phyloP scores from a whole-genome alignment of 1,139 yeast genomes.

The Nakaseomyces kungkrabaensis region DNA sequence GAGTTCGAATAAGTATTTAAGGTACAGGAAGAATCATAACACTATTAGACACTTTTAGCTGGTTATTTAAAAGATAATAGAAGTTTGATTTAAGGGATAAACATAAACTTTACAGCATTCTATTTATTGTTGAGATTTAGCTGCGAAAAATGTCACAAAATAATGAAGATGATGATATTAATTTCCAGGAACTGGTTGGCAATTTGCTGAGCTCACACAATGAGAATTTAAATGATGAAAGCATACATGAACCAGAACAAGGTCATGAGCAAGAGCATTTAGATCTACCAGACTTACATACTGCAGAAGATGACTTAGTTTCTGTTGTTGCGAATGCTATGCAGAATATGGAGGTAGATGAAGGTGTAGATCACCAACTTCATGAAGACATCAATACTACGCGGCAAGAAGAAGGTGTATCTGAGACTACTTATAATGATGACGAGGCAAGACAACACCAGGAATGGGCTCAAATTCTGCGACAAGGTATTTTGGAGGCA shows the following conservation, averaged over 20 bases:
- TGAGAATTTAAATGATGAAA: conserved; percentile 7
- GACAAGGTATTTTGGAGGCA: conserved; percentile 22
- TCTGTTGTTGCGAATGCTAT: conserved; percentile 28
- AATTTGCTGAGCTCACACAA: conserved; percentile 23
- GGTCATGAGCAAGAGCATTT: conserved; percentile 7
- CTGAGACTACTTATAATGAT: conserved; percentile 3
- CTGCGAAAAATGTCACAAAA: conserved; percentile 3
- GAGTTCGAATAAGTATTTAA: too few species aligned
- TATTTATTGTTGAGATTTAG: too few species aligned
- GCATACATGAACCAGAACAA: conserved; percentile 5
- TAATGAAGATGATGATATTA: conserved; percentile 22
- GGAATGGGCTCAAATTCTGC: conserved; percentile 26
- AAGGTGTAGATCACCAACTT: conserved; percentile 3
- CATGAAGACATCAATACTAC: conserved; percentile 5
- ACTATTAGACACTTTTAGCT: too few species aligned
- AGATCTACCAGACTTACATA: conserved; percentile 15
- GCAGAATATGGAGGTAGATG: conserved; percentile 15
- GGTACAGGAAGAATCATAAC: too few species aligned
- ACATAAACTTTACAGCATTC: too few species aligned
- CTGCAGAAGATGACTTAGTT: conserved; percentile 17
- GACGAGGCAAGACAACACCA: conserved; percentile 14
- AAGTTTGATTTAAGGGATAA: too few species aligned
- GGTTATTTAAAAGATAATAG: too few species aligned
- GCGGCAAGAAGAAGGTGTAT: background rate
- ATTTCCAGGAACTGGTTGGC: conserved; percentile 27